Evolutionary conservation across 108 stramenopile genomes (phyloP).

Genomic region (Cyclostephanos invisitatus): DNA sequence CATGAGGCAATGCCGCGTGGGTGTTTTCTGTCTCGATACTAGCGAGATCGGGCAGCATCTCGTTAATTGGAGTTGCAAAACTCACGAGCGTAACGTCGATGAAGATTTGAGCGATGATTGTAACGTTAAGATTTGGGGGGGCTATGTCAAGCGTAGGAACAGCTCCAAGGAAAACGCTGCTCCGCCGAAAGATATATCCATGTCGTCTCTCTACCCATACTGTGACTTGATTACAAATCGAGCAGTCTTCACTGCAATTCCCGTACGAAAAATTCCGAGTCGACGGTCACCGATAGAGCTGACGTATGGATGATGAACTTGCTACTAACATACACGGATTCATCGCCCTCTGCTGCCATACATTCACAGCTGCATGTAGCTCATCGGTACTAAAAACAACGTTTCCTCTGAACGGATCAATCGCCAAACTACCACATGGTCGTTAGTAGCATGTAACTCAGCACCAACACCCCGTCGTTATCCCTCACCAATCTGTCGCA

Average conservation of each 20-base stretch:
- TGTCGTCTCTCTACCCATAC: conserved; percentile 62
- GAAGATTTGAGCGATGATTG: conserved; percentile 61
- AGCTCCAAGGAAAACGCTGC: conserved; percentile 5
- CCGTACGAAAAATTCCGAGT: conserved; percentile 52
- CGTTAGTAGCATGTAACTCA: conserved; percentile 41
- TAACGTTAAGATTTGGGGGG: conserved; percentile 47
- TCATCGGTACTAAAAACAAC: not conserved
- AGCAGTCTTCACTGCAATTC: conserved; percentile 55
- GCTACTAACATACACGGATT: not conserved
- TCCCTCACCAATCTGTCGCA: conserved; percentile 39
- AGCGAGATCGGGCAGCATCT: conserved; percentile 26
- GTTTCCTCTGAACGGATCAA: not conserved
- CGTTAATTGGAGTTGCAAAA: conserved; percentile 38
- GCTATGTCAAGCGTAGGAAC: conserved; percentile 27
- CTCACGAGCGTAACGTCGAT: conserved; percentile 57
- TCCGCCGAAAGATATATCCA: conserved; percentile 58
- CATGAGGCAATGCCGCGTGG: conserved; percentile 54
- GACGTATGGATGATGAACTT: conserved; percentile 39
- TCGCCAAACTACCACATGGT: conserved; percentile 26
- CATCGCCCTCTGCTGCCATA: not conserved
- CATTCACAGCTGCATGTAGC: not conserved
- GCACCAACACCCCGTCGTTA: conserved; percentile 33
- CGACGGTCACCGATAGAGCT: conserved; percentile 54
- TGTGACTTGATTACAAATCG: conserved; percentile 67
- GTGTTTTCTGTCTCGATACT: conserved; percentile 51